Conservation (phyloP, 176 grass and related monocot species). For the Carex myosuroides region DNA sequence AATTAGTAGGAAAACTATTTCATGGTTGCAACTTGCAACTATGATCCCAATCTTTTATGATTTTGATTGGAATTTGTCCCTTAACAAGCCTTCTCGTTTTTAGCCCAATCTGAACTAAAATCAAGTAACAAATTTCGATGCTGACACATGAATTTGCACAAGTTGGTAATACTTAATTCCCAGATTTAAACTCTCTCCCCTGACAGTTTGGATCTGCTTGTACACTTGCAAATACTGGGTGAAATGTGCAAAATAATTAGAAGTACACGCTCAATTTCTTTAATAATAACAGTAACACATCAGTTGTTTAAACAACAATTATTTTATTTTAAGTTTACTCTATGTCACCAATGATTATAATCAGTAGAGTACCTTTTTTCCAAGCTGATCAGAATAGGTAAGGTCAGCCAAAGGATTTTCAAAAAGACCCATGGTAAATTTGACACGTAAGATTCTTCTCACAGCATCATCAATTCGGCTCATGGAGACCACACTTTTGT, state of each 20-base stretch:
- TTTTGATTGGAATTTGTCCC: not conserved
- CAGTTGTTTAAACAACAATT: not conserved
- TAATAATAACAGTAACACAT: not conserved
- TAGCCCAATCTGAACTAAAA: not conserved
- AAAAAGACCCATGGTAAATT: constrained; percentile 97
- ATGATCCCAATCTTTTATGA: not conserved
- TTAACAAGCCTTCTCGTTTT: not conserved
- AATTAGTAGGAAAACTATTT: not conserved
- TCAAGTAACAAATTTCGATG: not conserved
- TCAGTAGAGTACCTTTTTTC: constrained; percentile 66
- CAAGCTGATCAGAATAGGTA: constrained; percentile 75
- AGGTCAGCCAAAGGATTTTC: constrained; percentile 85
- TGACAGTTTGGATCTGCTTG: not conserved
- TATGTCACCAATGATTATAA: not conserved
- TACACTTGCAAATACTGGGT: not conserved
- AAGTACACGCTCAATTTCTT: not conserved
- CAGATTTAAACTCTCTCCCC: not conserved
- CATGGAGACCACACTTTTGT: constrained; percentile 54
- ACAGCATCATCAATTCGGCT: constrained; percentile 95
- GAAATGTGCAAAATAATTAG: not conserved
- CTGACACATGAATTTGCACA: not conserved
- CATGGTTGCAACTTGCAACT: not conserved
- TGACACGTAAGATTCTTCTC: constrained; percentile 77
- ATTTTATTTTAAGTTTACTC: not conserved
- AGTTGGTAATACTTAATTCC: not conserved